phyloP scores from a whole-genome alignment of 2,329 filamentous ascomycete genomes.

The Ophiocordyceps unilateralis region DNA sequence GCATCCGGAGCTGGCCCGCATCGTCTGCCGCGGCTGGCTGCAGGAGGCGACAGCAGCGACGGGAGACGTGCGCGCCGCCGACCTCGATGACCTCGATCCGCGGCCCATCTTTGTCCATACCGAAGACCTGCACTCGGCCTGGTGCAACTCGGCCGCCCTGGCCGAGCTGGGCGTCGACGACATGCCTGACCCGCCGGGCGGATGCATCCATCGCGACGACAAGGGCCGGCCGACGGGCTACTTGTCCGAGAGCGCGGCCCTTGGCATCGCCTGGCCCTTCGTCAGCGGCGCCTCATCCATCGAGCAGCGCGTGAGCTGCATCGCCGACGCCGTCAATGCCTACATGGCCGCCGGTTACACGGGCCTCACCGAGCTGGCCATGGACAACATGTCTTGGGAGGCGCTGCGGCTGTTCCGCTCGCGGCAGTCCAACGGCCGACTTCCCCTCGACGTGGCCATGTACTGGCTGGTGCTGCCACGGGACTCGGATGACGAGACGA shows the following conservation, averaged over 20 bases:
- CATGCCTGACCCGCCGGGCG: conserved; percentile 29
- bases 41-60: conserved; percentile 23
- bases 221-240: conserved; percentile 30
- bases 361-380: conserved; percentile 38
- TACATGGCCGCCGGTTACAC: conserved; percentile 35
- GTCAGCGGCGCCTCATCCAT: conserved; percentile 28
- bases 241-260: conserved; percentile 32
- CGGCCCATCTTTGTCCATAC: conserved; percentile 39
- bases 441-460: conserved; percentile 28
- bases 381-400: conserved; percentile 40
- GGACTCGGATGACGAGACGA: conserved; percentile 18
- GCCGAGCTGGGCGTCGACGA: conserved; percentile 24
- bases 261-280: conserved; percentile 38
- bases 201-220: conserved; percentile 31
- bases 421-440: conserved; percentile 11
- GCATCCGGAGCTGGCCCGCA: conserved; percentile 28
- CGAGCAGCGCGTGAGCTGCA: conserved; percentile 28
- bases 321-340: conserved; percentile 28
- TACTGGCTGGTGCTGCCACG: conserved; percentile 40
- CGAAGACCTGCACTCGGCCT: conserved; percentile 38
- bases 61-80: conserved; percentile 8
- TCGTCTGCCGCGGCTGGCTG: conserved; percentile 39
- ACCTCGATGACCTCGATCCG: conserved; percentile 33
- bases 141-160: conserved; percentile 35
- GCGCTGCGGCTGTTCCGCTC: conserved; percentile 25